These are phyloP conservation scores for Passiflora organensis DNA, from an alignment of 345 rosid genomes.

Conservation along the genomic window DNA sequence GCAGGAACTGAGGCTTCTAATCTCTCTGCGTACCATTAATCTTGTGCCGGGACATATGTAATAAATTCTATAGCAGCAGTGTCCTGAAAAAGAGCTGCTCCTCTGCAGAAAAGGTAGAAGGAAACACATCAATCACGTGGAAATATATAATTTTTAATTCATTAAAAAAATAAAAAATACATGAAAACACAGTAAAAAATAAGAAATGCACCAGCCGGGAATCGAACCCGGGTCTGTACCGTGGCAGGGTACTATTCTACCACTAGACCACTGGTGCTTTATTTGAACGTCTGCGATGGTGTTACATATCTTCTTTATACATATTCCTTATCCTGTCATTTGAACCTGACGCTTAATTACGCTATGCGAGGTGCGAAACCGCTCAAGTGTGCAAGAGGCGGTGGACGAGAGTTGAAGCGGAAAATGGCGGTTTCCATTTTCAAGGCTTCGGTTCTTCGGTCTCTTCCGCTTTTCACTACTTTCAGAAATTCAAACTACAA, in stretches of 20 bases:
- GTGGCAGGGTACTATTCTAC: slow-evolving; percentile 40
- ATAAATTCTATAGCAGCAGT: too few species aligned
- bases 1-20: too few species aligned
- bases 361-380: neutral
- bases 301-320: neutral
- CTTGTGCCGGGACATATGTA: too few species aligned
- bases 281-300: neutral
- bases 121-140: too few species aligned
- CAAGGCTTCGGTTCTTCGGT: slow-evolving; percentile 25
- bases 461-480: slow-evolving; percentile 6
- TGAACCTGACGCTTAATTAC: neutral
- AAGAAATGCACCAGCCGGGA: slow-evolving; percentile 15
- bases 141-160: too few species aligned
- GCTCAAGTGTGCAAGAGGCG: neutral
- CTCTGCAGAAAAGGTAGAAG: too few species aligned
- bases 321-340: neutral
- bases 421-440: slow-evolving; percentile 53
- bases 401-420: slow-evolving; percentile 8
- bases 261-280: slow-evolving; percentile 50
- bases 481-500: slow-evolving; percentile 8
- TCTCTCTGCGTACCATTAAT: too few species aligned
- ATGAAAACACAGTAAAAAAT: too few species aligned
- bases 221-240: slow-evolving; percentile 27
- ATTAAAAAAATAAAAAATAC: too few species aligned
- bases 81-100: too few species aligned